Base-by-base conservation (phyloP, 371 early-diverging fungal genomes). In the Dichotomocladium elegans region DNA sequence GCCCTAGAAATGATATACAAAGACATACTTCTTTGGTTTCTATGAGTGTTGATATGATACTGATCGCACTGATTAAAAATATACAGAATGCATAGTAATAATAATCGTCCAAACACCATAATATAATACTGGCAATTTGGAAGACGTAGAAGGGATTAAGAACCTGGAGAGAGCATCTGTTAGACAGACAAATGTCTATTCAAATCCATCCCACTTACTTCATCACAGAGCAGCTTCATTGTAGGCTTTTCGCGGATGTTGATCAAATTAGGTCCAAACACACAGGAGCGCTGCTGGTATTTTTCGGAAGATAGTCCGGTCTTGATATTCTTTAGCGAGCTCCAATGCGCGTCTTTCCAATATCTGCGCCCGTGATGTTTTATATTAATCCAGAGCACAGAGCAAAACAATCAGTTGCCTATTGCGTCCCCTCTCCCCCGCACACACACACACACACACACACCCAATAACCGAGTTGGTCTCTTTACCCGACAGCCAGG, bases 51-150 rank as follows among this genome's bases (percentile, higher is more conserved):
- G 83, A 77, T 29, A 88, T 63, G 26, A 94, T 86, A 25, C 94
- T 91, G n/a, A 81, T 57, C 12, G 78, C 76, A 34, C 84, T 81
- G 37, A 94, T 95, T 15, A 95, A 44, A 55, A 96, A 80, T 42
- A 98, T 96, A 63, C 94, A 93, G 15, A 84, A 76, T 0, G 97
- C 97, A 68, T 97, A 98, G 61, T 93, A 93, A 55, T 94, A 93
- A 66, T 98, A 98, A 51, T 94, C 84, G 57, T 98, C 99, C 70
- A 88, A 61, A 51, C 81, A 81, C 99, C 99, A 98, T 2, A 97
- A 80, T 14, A 90, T 57, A 40, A 97, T 91, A 53, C 90, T 89
- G 34, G 88, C 88, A 17, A 91, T 84, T 70, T 97, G 97, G 61
- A 98, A 97, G 31, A 96, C 81, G 66, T 93, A 96, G 66, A 98